Evolutionary conservation across 306 rosid genomes (phyloP), one percentile per base, ranked within the genome.

Genomic region (Cucurbita maxima): DNA sequence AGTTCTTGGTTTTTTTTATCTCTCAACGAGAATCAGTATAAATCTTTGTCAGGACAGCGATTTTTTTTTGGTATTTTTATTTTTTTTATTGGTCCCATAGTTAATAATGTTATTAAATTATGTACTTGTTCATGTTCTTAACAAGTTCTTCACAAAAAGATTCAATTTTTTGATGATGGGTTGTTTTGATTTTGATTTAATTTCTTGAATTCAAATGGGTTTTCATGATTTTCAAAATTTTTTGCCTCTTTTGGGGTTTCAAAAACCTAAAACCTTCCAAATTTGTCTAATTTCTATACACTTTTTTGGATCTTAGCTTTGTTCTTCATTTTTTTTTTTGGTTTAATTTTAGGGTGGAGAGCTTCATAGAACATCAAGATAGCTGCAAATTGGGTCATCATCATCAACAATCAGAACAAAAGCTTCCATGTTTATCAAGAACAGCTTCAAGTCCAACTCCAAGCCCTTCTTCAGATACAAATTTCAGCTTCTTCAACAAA

Each of bases 281-380:
- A 44, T 67, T 20, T 67, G 19, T 68, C 19, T 68, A 16, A 67
- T 67, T 67, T 43, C 19, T 19, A 20, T 18, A 3, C 20, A 43
- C 1, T 5, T 9, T 20, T 68, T 68, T 68, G 43, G 53, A 64
- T 63, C 2, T 5, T 66, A 11, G 34, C 34, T 30, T 30, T 30
- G 34, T 30, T 30, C 34, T 54, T 55, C 4, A 8, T 5, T 48
- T 20, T 20, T 37, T 16, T 25, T 12, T n/a, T n/a, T n/a, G n/a
- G 8, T 71, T 51, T 38, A 16, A 19, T 4, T 22, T 6, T 78
- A 95, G 99, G 89, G 99, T 95, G 63, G 99, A 95, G 86, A 95
- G 99, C 76, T 95, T 95, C 82, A 95, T 95, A 47, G 99, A 95
- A 72, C 99, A 95, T 72, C 99, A 95, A 87, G 99, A 95, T 80